Percentiles rank a stretch among this genome's conserved stretches.
These are phyloP conservation scores for Phialophora chinensis DNA, from an alignment of 2,329 filamentous ascomycete genomes.

Conservation along the genomic window DNA sequence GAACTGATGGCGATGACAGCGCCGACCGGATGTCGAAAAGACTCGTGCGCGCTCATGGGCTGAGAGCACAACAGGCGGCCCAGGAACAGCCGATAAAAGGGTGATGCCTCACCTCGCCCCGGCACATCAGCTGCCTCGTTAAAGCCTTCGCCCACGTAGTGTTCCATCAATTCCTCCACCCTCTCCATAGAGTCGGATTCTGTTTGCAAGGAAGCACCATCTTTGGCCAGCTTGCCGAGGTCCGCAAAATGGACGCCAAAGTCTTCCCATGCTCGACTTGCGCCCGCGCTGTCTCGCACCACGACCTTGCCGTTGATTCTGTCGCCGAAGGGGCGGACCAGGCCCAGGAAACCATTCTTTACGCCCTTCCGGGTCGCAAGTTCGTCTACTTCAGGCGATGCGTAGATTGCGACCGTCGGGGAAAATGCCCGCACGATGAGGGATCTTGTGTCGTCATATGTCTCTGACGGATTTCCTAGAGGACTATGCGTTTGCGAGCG, in stretches of 20 bases:
- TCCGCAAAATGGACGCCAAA: slow-evolving; percentile 85
- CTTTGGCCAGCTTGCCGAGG: slow-evolving; percentile 57
- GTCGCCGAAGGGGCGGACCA: slow-evolving; percentile 91
- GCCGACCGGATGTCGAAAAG: slow-evolving; percentile 91
- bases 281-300: slow-evolving; percentile 86
- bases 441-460: slow-evolving; percentile 62
- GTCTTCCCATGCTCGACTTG: slow-evolving; percentile 82
- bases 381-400: slow-evolving; percentile 84
- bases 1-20: slow-evolving; percentile 96
- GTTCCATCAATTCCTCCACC: slow-evolving; percentile 39
- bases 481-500: slow-evolving; percentile 53
- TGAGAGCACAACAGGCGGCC: slow-evolving; percentile 81
- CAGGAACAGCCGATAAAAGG: slow-evolving; percentile 85
- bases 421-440: slow-evolving; percentile 85
- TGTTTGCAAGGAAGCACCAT: slow-evolving; percentile 19
- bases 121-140: slow-evolving; percentile 27
- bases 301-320: slow-evolving; percentile 84
- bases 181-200: slow-evolving; percentile 29
- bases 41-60: slow-evolving; percentile 82
- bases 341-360: slow-evolving; percentile 76
- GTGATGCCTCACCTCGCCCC: slow-evolving; percentile 59
- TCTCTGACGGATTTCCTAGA: slow-evolving; percentile 60
- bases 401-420: slow-evolving; percentile 83
- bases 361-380: slow-evolving; percentile 85
- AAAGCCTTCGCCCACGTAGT: slow-evolving; percentile 34